phyloP scores from a whole-genome alignment of 768 basidiomycete genomes.

The Hygrophorus russula region DNA sequence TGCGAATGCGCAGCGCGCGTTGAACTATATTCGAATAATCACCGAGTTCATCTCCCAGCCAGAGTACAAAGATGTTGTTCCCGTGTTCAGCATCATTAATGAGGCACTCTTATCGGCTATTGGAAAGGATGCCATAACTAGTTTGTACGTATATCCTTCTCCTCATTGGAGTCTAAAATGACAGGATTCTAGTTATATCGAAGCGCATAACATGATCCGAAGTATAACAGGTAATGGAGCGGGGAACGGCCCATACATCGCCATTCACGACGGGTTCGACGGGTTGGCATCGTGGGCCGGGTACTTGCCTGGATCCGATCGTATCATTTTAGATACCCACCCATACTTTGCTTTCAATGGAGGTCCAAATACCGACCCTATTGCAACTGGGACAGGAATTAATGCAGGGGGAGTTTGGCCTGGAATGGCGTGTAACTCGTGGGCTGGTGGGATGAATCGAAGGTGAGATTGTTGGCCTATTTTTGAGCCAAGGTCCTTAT shows the following conservation, averaged over 20 bases:
- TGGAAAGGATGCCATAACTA: slow-evolving; percentile 41
- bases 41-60: slow-evolving; percentile 78
- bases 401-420: slow-evolving; percentile 32
- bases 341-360: slow-evolving; percentile 70
- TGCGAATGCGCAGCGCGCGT: slow-evolving; percentile 63
- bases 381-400: slow-evolving; percentile 19
- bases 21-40: slow-evolving; percentile 77
- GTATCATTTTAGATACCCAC: slow-evolving; percentile 73
- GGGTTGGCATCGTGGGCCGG: slow-evolving; percentile 52
- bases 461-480: slow-evolving; percentile 10
- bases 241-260: slow-evolving; percentile 78
- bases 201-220: slow-evolving; percentile 78
- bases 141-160: slow-evolving; percentile 34
- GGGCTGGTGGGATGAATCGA: slow-evolving; percentile 27
- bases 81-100: slow-evolving; percentile 83
- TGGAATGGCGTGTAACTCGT: slow-evolving; percentile 32
- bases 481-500: background rate
- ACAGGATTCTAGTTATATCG: slow-evolving; percentile 51
- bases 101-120: slow-evolving; percentile 56
- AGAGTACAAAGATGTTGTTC: slow-evolving; percentile 70
- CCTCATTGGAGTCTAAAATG: slow-evolving; percentile 4
- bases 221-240: slow-evolving; percentile 69
- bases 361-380: slow-evolving; percentile 33
- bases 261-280: slow-evolving; percentile 84
- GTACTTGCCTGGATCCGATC: slow-evolving; percentile 72